Evolutionary conservation across 306 rosid species (phyloP).

Genomic region (Trifolium dubium): DNA sequence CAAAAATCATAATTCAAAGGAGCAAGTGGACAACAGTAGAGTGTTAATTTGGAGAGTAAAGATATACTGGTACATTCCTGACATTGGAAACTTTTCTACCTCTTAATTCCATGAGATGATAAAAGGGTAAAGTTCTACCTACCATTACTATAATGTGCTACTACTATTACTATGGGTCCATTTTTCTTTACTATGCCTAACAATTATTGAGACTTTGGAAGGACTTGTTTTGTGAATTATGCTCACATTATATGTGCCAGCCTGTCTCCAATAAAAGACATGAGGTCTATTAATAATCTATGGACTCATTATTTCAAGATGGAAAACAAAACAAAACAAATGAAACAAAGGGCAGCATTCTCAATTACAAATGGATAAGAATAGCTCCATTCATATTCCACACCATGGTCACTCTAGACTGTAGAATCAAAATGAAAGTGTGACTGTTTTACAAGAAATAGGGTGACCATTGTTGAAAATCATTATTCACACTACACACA

Average conservation of each 20-base stretch:
- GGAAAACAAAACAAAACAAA: conserved; percentile 8
- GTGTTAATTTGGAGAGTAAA: conserved; percentile 12
- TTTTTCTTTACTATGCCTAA: conserved; percentile 31
- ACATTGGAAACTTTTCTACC: conserved; percentile 1
- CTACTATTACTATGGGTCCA: conserved; percentile 24
- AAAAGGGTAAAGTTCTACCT: conserved; percentile 18
- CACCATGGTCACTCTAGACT: not conserved
- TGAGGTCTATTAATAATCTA: not conserved
- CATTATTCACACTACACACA: no score
- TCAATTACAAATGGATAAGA: conserved; percentile 4
- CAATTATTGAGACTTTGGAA: conserved; percentile 42
- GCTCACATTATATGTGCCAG: conserved; percentile 50
- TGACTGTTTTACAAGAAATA: not conserved
- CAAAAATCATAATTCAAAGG: conserved; percentile 11
- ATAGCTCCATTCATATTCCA: not conserved
- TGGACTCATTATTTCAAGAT: not conserved
- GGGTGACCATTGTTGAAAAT: not conserved
- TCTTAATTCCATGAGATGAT: conserved; percentile 28
- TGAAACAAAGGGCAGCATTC: not conserved
- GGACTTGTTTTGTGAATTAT: conserved; percentile 31
- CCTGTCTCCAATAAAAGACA: conserved; percentile 51
- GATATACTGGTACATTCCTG: not conserved
- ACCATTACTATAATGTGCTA: not conserved
- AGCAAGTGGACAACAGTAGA: conserved; percentile 10
- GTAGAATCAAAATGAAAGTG: no score